phyloP scores from a whole-genome alignment of 495 filamentous ascomycete species.

The Clavariopsis aquatica region DNA sequence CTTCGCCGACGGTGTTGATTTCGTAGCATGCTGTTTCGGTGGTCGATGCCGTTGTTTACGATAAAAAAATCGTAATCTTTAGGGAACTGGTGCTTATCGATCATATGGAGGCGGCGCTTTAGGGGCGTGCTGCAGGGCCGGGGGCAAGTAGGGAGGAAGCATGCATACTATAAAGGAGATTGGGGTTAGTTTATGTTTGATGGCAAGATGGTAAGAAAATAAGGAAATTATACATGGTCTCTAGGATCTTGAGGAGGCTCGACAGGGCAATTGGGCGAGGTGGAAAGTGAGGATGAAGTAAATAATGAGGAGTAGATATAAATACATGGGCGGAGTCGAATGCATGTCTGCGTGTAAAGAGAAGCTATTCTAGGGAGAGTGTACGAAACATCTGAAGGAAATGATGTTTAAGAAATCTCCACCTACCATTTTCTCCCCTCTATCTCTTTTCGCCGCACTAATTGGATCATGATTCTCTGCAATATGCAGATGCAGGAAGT shows the following conservation, averaged over 20 bases:
- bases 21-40: slow-evolving; percentile 72
- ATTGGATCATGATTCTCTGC: slow-evolving; percentile 89
- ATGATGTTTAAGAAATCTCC: neutral
- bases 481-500: slow-evolving; percentile 80
- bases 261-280: too few relatives aligned
- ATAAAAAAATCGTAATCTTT: slow-evolving; percentile 89
- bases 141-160: slow-evolving; percentile 88
- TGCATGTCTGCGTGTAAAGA: neutral
- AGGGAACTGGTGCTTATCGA: slow-evolving; percentile 94
- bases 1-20: slow-evolving; percentile 50
- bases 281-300: too few relatives aligned
- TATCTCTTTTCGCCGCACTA: slow-evolving; percentile 64
- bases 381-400: neutral
- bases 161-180: slow-evolving; percentile 62
- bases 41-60: slow-evolving; percentile 85
- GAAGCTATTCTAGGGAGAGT: neutral
- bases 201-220: neutral
- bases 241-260: too few relatives aligned
- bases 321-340: too few relatives aligned
- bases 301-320: too few relatives aligned
- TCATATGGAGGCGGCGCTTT: slow-evolving; percentile 82
- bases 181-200: slow-evolving; percentile 1
- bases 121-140: slow-evolving; percentile 78
- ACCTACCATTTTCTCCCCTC: slow-evolving; percentile 84
- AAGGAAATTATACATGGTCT: too few relatives aligned